Evolutionary conservation across 2,329 filamentous ascomycete genomes (phyloP), one percentile per base, ranked within the genome.

Genomic region (Fusarium sarcochroum): DNA sequence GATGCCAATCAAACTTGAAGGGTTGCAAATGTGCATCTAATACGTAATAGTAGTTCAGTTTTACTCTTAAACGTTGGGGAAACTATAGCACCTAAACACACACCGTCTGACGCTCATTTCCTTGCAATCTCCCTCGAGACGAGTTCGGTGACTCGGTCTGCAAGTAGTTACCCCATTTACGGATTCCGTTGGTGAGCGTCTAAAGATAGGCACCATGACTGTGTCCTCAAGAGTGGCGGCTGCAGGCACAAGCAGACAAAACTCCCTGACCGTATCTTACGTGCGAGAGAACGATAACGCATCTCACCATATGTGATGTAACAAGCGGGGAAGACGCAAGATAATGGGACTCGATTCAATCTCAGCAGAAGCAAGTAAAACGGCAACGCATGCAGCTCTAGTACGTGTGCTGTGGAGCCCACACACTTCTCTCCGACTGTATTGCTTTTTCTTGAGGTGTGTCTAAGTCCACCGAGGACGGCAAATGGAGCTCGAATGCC

Each of bases 351-450:
- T 60, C 58, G 65, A 68, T 69, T 37, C 52, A 64, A 68, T 69
- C 66, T 66, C 51, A 58, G 40, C 60, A 69, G 55, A 68, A 68
- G 66, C 66, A 68, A 69, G 57, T 23, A 57, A 37, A 69, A 62
- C 66, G 66, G 60, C 44, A 66, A 34, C 51, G 30, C 57, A 62
- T 61, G 52, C 47, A 51, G 51, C 34, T 30, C 50, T 44, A 48
- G 44, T 20, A 18, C 37, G 27, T 41, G 55, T 30, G 27, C 27
- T 13, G 27, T 63, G 61, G 65, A 47, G 58, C 23, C 4, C 15
- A 46, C 45, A 27, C 35, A 37, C 30, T 40, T 45, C 50, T 57
- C 38, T 45, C 32, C 50, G 63, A 63, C 58, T 20, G 38, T 15
- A 30, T 56, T 63, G 13, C 49, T 38, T 57, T 23, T 32, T 38